Conservation (phyloP, 179 eudicot species). For the Silene coronaria region DNA sequence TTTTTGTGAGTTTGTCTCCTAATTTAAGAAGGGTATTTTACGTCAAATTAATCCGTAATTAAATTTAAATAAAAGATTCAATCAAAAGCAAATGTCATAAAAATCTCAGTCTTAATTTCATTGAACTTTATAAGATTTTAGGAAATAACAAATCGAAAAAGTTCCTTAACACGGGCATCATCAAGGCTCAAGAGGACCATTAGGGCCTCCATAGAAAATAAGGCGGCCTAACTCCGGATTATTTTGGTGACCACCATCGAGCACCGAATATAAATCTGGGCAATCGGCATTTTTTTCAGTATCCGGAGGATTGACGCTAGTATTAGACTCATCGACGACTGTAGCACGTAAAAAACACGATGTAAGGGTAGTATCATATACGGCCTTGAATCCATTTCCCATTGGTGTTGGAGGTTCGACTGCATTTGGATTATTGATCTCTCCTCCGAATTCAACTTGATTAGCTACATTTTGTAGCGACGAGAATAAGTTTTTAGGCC, state of each 20-base stretch:
- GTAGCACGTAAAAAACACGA: background rate
- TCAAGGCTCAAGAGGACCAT: no score
- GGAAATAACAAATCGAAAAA: no score
- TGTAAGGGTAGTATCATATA: background rate
- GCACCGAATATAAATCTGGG: background rate
- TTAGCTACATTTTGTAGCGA: background rate
- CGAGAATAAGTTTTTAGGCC: background rate
- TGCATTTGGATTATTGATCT: no score
- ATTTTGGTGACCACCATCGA: background rate
- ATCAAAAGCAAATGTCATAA: no score
- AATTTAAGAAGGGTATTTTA: no score
- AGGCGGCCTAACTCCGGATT: background rate
- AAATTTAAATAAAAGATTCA: background rate
- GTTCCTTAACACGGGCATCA: no score
- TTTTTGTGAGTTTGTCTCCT: no score
- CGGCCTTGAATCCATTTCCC: background rate
- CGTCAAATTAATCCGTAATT: no score
- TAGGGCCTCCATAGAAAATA: background rate
- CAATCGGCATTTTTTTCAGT: background rate
- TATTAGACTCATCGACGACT: background rate
- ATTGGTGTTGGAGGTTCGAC: background rate
- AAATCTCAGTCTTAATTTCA: no score
- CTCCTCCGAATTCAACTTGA: slow-evolving; percentile 10
- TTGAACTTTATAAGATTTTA: no score
- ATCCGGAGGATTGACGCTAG: background rate